phyloP scores from a whole-genome alignment of 2,329 filamentous ascomycete genomes.

The Sporothrix curviconia region DNA sequence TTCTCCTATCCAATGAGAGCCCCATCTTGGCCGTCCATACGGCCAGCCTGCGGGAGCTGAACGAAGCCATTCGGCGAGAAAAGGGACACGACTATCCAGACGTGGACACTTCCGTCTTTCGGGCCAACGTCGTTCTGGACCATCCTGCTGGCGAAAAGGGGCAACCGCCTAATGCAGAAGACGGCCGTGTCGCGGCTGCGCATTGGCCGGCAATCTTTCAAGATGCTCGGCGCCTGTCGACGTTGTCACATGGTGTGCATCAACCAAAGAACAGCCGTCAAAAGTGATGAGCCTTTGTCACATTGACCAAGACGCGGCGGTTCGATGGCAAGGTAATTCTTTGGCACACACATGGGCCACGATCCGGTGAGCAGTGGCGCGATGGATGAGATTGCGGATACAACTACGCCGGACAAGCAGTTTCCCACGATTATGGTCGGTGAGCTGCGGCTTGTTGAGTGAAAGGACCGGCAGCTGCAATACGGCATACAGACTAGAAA shows the following conservation, averaged over 20 bases:
- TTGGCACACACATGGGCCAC: constrained; percentile 73
- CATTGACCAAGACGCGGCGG: constrained; percentile 77
- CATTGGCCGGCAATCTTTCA: constrained; percentile 59
- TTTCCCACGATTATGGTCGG: constrained; percentile 45
- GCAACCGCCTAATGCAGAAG: constrained; percentile 62
- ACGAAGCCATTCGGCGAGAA: constrained; percentile 59
- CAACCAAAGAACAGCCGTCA: constrained; percentile 72
- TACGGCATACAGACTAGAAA: background rate
- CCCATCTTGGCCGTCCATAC: constrained; percentile 80
- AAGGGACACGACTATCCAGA: constrained; percentile 44
- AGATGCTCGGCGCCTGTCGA: constrained; percentile 75
- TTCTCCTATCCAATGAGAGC: constrained; percentile 86
- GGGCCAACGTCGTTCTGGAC: constrained; percentile 80
- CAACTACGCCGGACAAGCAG: constrained; percentile 26
- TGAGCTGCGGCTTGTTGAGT: constrained; percentile 27
- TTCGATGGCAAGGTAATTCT: constrained; percentile 80
- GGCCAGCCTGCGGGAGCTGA: constrained; percentile 72
- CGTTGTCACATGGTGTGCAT: constrained; percentile 96
- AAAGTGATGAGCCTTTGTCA: constrained; percentile 83
- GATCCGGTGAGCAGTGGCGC: constrained; percentile 19
- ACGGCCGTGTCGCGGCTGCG: constrained; percentile 64
- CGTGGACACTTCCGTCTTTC: constrained; percentile 69
- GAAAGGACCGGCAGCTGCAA: background rate
- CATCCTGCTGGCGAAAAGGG: constrained; percentile 16
- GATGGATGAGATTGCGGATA: background rate